These are phyloP conservation scores for Suillus alpinus DNA, from an alignment of 768 basidiomycete species.

Conservation along the genomic window DNA sequence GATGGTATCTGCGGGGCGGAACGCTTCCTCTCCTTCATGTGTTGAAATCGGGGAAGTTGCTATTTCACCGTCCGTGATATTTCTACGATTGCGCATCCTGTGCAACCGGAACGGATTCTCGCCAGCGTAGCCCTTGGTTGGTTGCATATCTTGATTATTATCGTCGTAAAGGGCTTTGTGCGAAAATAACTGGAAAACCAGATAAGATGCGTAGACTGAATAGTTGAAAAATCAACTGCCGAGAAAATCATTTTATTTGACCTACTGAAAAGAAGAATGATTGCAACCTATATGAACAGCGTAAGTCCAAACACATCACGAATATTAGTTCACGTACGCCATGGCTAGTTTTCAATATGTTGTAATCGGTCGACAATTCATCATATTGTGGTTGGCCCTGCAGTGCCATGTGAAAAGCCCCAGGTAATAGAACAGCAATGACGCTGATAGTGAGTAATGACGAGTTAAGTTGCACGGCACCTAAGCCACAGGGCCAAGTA, in stretches of 20 bases:
- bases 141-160: constrained; percentile 34
- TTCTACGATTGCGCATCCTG: not conserved
- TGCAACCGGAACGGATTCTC: constrained; percentile 32
- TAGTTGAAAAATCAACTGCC: not conserved
- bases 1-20: not conserved
- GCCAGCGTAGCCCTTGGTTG: constrained; percentile 40
- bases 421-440: constrained; percentile 73
- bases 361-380: constrained; percentile 34
- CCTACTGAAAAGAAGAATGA: constrained; percentile 76
- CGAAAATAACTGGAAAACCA: constrained; percentile 79
- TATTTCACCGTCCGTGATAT: not conserved
- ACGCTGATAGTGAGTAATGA: constrained; percentile 75
- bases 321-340: constrained; percentile 49
- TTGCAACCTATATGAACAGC: constrained; percentile 50
- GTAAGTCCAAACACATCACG: not conserved
- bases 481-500: constrained; percentile 31
- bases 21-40: not conserved
- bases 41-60: not conserved
- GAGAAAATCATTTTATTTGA: constrained; percentile 1
- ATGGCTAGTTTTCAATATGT: constrained; percentile 71
- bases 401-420: constrained; percentile 70
- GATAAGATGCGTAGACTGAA: constrained; percentile 67
- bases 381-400: constrained; percentile 18
- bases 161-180: constrained; percentile 72
- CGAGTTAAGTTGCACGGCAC: constrained; percentile 71